phyloP scores from a whole-genome alignment of 768 basidiomycete genomes.

The Psilocybe cyanescens region DNA sequence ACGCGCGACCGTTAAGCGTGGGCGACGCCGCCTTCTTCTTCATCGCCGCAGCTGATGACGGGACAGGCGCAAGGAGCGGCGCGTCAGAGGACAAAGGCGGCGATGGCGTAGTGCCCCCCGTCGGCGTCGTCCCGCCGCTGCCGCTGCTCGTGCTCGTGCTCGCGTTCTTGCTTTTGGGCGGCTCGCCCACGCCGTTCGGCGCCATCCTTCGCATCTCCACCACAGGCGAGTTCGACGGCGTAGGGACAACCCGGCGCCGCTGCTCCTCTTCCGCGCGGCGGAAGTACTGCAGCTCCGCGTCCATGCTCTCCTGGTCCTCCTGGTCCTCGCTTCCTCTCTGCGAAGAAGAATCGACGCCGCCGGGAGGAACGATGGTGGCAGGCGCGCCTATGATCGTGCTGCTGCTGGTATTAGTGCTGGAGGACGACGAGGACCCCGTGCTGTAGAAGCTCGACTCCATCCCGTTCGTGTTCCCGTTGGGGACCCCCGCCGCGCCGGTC shows the following conservation, averaged over 20 bases:
- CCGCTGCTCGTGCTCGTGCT: constrained; percentile 4
- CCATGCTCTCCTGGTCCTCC: constrained; percentile 14
- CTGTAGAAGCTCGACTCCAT: constrained; percentile 25
- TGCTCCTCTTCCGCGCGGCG: constrained; percentile 30
- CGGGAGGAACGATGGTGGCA: constrained; percentile 1
- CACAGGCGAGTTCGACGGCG: constrained; percentile 65
- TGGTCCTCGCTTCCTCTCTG: no score
- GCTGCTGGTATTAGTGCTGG: constrained; percentile 26
- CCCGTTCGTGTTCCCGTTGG: background rate
- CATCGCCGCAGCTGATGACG: background rate
- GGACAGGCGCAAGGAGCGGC: background rate
- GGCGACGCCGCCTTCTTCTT: background rate
- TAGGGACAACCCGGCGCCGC: constrained; percentile 44
- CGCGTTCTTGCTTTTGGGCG: background rate
- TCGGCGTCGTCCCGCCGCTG: constrained; percentile 15
- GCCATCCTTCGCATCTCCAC: constrained; percentile 29
- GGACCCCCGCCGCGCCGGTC: background rate
- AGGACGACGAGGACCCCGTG: constrained; percentile 25
- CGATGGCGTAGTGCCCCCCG: constrained; percentile 6
- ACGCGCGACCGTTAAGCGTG: background rate
- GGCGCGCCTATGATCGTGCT: constrained; percentile 23
- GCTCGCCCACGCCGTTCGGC: constrained; percentile 21
- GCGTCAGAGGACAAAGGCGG: constrained; percentile 3
- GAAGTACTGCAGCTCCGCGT: constrained; percentile 27
- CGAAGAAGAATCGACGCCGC: background rate